Evolutionary conservation across 1,139 yeast genomes (phyloP), one percentile per base, ranked within the genome.

Genomic region (Saccharomyces hybrid): DNA sequence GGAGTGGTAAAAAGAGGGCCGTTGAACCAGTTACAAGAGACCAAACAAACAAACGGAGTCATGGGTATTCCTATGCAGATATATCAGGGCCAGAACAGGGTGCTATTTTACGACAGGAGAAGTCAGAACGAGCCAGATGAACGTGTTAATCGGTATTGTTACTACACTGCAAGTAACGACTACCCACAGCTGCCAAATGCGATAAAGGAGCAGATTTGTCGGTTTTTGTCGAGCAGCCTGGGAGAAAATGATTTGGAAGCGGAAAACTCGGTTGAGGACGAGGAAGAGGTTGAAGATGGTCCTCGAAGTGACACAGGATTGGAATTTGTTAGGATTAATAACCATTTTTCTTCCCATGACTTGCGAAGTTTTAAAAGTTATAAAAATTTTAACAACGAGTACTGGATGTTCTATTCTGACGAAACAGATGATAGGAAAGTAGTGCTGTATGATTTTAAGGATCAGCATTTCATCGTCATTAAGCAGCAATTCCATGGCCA

Each of bases 401-500:
- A 38, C 44, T 38, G 44, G 44, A 38, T 38, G 16, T 38, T 38
- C 11, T 38, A 38, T 38, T 38, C 44, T 4, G 12, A 38, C 19
- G 24, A 38, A 38, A 24, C 44, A 38, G 26, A 38, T 2, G 44
- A 38, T 24, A 38, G 19, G 24, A 38, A 19, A 19, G 11, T 38
- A 19, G n/a, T 38, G 44, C 44, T 38, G n/a, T 38, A 38, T 9
- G 44, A 38, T 19, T 38, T 38, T 38, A 19, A 16, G 12, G 44
- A 19, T 9, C 44, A 38, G 24, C 44, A 19, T 38, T 16, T 38
- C 12, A 38, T 19, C 12, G 16, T 19, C 11, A 16, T 38, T 2
- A 38, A 38, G 24, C 44, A 38, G 26, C 44, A 38, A 38, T 38
- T 49, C 11, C 31, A 47, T 27, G 46, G 44, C n/a, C 46, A 47